Base-by-base conservation (phyloP, 2,329 filamentous ascomycete species). In the Westerdykella ornata region DNA sequence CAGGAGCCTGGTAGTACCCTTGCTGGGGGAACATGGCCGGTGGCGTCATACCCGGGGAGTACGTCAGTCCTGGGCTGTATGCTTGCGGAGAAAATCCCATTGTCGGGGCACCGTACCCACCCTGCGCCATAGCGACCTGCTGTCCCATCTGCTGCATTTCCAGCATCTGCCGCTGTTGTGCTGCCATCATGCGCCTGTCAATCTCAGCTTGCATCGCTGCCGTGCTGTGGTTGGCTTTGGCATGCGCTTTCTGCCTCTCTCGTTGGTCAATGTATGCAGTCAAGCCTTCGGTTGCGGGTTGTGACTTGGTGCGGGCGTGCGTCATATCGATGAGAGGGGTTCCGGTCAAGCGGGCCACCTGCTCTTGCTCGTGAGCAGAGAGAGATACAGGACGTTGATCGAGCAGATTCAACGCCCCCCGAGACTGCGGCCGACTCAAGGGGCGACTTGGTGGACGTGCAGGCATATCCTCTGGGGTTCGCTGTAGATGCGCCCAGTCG, bases 351-450 rank as follows among this genome's bases (percentile, higher is more conserved):
- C 85, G 80, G 8, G 88, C 85, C n/a, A 94, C 77, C 52, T 94
- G 84, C 66, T 94, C 87, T 62, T 94, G 88, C 64, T 95, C 88
- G 13, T 84, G 80, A 14, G 88, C 88, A 15, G 85, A 88, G n/a
- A 95, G 72, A 43, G 82, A 77, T 0, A 70, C 67, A 7, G 76
- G 73, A 17, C 75, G 67, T 49, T 79, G 73, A 37, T 71, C 70
- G 15, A 83, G 64, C 42, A 76, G 59, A 3, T 66, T 62, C 31
- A 69, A 72, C 8, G 81, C 73, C 9, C 78, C 77, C 34, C 80
- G 76, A 11, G 83, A 86, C 38, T 69, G 68, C 2, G 80, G 65
- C 15, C 66, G 61, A 39, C 54, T 64, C 11, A 62, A 51, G 26
- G 57, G 54, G n/a, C 60, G 54, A 35, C 60, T 62, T 8, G 59